Conservation (phyloP, 768 basidiomycete species). For the Leucosporidium yakuticum region DNA sequence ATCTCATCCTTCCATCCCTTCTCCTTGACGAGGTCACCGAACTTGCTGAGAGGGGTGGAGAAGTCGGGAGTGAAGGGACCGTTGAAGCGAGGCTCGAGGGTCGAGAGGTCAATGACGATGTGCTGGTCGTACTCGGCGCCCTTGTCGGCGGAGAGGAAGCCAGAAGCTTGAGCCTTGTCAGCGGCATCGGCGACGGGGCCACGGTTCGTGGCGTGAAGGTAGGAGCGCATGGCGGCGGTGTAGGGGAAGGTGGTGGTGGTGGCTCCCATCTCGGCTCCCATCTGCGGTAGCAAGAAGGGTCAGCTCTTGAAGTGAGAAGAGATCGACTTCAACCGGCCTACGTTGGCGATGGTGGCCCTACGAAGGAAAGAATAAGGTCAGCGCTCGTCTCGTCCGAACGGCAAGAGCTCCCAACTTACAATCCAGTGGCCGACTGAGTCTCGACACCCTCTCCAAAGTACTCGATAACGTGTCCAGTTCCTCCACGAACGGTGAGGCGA, state of each 20-base stretch:
- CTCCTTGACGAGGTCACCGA: slow-evolving; percentile 67
- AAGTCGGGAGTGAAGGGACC: slow-evolving; percentile 98
- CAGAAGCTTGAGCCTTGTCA: slow-evolving; percentile 67
- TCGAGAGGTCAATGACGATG: slow-evolving; percentile 60
- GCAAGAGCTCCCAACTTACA: slow-evolving; percentile 15
- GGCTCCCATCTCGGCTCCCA: slow-evolving; percentile 99
- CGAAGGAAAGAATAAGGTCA: slow-evolving; percentile 1
- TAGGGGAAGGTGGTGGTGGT: slow-evolving; percentile 98
- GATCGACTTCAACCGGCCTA: background rate
- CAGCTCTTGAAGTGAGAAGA: background rate
- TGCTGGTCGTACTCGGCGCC: slow-evolving; percentile 90
- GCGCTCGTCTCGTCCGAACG: background rate
- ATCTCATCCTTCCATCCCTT: slow-evolving; percentile 92
- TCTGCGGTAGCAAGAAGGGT: slow-evolving; percentile 41
- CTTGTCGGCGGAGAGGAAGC: slow-evolving; percentile 75
- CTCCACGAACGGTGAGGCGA: slow-evolving; percentile 87
- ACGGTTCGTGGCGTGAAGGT: slow-evolving; percentile 83
- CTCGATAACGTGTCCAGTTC: slow-evolving; percentile 90
- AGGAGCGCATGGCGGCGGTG: slow-evolving; percentile 77
- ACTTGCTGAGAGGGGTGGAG: slow-evolving; percentile 85
- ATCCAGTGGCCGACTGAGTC: slow-evolving; percentile 86
- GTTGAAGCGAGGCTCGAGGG: slow-evolving; percentile 50
- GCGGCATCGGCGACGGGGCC: slow-evolving; percentile 78
- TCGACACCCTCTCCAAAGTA: slow-evolving; percentile 92
- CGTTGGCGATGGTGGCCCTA: slow-evolving; percentile 86